Percentiles rank a stretch among this genome's conserved stretches.
Evolutionary conservation across 306 rosid genomes (phyloP).

Genomic region (Sicyos edulis): DNA sequence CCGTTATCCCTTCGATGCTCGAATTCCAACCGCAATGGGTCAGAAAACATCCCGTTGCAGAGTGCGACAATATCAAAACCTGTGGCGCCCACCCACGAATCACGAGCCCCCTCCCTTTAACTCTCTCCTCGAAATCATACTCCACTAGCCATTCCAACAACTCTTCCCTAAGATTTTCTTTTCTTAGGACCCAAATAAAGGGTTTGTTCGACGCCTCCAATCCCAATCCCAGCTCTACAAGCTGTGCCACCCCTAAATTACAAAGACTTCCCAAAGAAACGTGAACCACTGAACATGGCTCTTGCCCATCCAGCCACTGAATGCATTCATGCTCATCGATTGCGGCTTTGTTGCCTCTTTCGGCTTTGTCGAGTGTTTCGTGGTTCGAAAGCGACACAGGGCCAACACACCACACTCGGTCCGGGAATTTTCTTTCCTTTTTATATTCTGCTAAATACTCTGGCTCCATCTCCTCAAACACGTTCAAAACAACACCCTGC

Average conservation of each 20-base stretch:
- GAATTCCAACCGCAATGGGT: slow-evolving; percentile 83
- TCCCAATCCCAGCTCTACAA: slow-evolving; percentile 34
- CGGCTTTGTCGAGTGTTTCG: slow-evolving; percentile 36
- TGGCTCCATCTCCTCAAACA: slow-evolving; percentile 40
- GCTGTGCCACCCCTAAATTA: slow-evolving; percentile 14
- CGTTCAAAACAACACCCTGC: slow-evolving; percentile 25
- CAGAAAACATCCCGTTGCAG: slow-evolving; percentile 46
- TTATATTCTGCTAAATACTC: slow-evolving; percentile 35
- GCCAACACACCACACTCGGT: slow-evolving; percentile 48
- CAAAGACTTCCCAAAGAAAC: slow-evolving; percentile 43
- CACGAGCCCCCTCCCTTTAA: slow-evolving; percentile 16
- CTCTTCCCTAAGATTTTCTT: slow-evolving; percentile 6
- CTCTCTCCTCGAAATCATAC: slow-evolving; percentile 24
- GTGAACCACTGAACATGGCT: slow-evolving; percentile 37
- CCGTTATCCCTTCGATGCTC: slow-evolving; percentile 41
- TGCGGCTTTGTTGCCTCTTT: slow-evolving; percentile 43
- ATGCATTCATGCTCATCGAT: slow-evolving; percentile 25
- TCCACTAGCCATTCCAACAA: slow-evolving; percentile 25
- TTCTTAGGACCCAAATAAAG: slow-evolving; percentile 31
- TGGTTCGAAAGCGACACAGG: slow-evolving; percentile 34
- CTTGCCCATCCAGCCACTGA: slow-evolving; percentile 44
- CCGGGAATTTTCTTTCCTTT: slow-evolving; percentile 23
- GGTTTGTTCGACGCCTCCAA: slow-evolving; percentile 34
- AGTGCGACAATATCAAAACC: slow-evolving; percentile 28
- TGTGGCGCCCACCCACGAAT: slow-evolving; percentile 33